Evolutionary conservation across 1,284 basidiomycete species (phyloP).

Genomic region (Clitocybe nebularis): DNA sequence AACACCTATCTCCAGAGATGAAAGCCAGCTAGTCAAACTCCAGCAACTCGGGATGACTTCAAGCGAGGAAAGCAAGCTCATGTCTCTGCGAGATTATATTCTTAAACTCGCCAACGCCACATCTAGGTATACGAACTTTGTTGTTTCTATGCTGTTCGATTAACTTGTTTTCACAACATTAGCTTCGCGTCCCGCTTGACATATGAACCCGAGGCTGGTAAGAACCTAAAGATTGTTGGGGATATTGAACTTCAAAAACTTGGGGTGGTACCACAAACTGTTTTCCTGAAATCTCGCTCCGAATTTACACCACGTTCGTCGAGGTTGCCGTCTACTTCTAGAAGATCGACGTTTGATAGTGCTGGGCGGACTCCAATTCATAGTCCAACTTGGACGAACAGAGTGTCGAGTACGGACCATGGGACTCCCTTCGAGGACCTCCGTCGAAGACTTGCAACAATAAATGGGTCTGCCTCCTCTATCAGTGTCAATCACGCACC

Average conservation of each 20-base stretch:
- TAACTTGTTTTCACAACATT: conserved; percentile 5
- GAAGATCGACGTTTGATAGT: conserved; percentile 33
- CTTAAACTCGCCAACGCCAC: conserved; percentile 73
- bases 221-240: conserved; percentile 60
- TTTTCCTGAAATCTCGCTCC: conserved; percentile 75
- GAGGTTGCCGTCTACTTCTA: conserved; percentile 27
- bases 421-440: conserved; percentile 71
- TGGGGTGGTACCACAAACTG: conserved; percentile 90
- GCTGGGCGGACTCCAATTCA: conserved; percentile 34
- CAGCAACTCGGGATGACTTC: conserved; percentile 80
- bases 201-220: conserved; percentile 58
- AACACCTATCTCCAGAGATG: conserved; percentile 52
- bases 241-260: conserved; percentile 78
- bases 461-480: conserved; percentile 67
- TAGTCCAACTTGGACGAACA: conserved; percentile 38
- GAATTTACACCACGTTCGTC: conserved; percentile 35
- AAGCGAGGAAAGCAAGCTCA: conserved; percentile 77
- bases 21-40: conserved; percentile 66
- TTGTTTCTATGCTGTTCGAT: too few relatives aligned
- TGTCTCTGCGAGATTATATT: conserved; percentile 86
- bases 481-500: conserved; percentile 42
- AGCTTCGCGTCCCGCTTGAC: conserved; percentile 64
- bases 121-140: conserved; percentile 36
- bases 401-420: conserved; percentile 17
- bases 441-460: conserved; percentile 62